Base-by-base conservation (phyloP, 306 rosid genomes). In the Trifolium pratense region DNA sequence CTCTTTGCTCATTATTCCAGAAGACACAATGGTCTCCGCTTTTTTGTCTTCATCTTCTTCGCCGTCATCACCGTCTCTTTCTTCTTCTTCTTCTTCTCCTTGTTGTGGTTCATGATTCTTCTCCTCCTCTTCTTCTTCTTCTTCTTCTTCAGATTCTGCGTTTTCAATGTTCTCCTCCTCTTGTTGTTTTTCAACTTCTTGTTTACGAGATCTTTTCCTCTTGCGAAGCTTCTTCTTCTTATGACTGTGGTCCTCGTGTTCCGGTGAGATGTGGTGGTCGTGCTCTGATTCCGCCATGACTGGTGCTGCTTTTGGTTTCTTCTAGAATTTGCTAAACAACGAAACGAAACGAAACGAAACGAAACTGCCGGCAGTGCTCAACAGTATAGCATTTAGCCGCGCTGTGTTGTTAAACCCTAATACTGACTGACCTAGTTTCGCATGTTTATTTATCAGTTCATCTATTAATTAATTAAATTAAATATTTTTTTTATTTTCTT, bases 1-100 rank as follows among this genome's bases (percentile, higher is more conserved):
- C 70, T 72, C 81, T 0, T 70, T 56, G 25, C 90, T 89, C 93
- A 92, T 89, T 67, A 92, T 92, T 68, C 96, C 93, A 43, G 82
- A 73, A 11, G 75, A 31, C 3, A 15, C 68, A 5, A 49, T 34
- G 16, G 23, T 64, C 74, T 52, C 78, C 59, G 17, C 59, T 60
- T 72, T 78, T 49, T 76, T 70, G 52, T 73, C 56, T 49, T 77
- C n/a, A 2, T 9, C 73, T 23, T 18, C 37, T 21, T 56, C 62
- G 62, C 13, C 60, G 14, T 20, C 60, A 4, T 55, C n/a, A 11
- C 8, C 32, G 32, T 12, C 73, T 16, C 74, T 42, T 32, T 59
- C 57, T 18, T 72, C 82, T 37, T 37, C 75, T 5, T 62, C 77
- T 14, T 79, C 72, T 7, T 71, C 77, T 9, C n/a, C 82, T 6